Conservation (phyloP, 2,329 filamentous ascomycete species). For the Sclerotinia borealis region DNA sequence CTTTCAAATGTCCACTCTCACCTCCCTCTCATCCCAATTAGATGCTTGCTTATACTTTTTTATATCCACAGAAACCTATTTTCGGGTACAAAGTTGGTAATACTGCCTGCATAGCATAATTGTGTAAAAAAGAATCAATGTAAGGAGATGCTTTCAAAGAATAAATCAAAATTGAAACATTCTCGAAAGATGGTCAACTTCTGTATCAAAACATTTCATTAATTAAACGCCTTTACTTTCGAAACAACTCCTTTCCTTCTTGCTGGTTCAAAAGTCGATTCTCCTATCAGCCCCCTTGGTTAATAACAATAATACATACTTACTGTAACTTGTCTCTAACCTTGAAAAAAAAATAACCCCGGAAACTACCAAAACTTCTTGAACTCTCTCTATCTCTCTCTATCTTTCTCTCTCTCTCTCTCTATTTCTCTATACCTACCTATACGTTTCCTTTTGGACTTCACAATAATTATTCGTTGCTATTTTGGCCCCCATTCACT, state of each 20-base stretch:
- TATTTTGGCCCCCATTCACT: background rate
- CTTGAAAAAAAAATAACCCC: background rate
- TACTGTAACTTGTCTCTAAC: constrained; percentile 3
- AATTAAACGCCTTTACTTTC: background rate
- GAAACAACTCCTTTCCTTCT: background rate
- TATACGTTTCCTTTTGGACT: constrained; percentile 8
- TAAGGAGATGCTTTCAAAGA: no score
- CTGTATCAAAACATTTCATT: background rate
- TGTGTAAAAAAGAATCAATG: no score
- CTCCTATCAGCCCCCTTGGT: background rate
- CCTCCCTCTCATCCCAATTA: background rate
- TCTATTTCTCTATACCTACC: no score
- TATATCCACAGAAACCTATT: background rate
- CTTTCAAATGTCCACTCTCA: background rate
- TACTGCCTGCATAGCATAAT: background rate
- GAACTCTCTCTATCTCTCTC: background rate
- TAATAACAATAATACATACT: constrained; percentile 1
- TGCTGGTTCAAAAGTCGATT: constrained; percentile 4
- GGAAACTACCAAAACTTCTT: background rate
- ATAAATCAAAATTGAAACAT: constrained; percentile 7
- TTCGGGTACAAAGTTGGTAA: background rate
- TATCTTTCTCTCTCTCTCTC: no score
- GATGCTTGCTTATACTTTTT: background rate
- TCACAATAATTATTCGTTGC: background rate
- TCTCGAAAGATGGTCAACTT: background rate